phyloP scores from a whole-genome alignment of 1,284 basidiomycete species.

The Ceratobasidium sp. region DNA sequence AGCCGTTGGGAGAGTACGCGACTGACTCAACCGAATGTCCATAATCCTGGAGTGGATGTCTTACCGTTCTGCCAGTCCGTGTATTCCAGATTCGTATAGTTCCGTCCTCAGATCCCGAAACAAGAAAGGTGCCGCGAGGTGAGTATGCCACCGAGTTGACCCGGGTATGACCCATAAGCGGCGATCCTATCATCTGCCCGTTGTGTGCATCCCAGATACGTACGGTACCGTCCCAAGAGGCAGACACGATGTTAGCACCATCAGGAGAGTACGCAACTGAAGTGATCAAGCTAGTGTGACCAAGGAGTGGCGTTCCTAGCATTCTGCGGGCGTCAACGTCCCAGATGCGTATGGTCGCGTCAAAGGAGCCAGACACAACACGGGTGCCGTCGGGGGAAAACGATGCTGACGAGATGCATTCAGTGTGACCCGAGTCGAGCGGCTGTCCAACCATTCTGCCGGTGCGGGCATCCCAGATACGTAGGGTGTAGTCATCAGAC shows the following conservation, averaged over 20 bases:
- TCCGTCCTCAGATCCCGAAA: too few species aligned
- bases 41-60: too few species aligned
- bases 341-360: too few species aligned
- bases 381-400: background rate
- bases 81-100: too few species aligned
- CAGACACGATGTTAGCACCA: background rate
- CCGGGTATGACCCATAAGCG: background rate
- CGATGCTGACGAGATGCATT: background rate
- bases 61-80: too few species aligned
- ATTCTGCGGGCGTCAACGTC: too few species aligned
- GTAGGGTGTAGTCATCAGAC: background rate
- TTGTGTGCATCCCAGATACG: constrained; percentile 7
- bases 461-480: background rate
- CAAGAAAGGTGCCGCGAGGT: background rate
- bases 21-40: too few species aligned
- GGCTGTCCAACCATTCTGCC: background rate
- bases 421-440: background rate
- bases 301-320: too few species aligned
- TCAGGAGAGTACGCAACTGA: background rate
- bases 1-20: too few species aligned
- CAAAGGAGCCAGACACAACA: too few species aligned
- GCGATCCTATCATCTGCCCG: background rate
- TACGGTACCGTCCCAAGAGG: background rate
- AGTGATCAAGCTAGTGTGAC: too few species aligned
- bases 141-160: background rate